Conservation (phyloP, 495 filamentous ascomycete genomes). For the Articulospora tetracladia region DNA sequence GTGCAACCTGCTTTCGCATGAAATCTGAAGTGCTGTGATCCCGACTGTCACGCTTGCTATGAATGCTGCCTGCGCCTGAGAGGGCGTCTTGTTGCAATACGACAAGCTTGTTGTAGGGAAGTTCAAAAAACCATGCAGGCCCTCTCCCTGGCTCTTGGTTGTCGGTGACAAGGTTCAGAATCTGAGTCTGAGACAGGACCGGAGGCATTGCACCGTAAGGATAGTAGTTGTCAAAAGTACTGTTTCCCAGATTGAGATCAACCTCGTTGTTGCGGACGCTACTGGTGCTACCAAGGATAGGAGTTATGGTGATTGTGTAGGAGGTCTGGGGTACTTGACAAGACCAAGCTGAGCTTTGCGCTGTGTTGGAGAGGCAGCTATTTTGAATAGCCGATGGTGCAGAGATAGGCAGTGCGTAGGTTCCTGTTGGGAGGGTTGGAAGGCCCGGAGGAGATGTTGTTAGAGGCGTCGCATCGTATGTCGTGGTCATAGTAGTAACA, state of each 20-base stretch:
- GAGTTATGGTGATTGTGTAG: constrained; percentile 14
- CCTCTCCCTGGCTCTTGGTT: constrained; percentile 58
- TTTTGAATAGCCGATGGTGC: constrained; percentile 51
- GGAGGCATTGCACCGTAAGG: constrained; percentile 76
- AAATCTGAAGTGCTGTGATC: constrained; percentile 21
- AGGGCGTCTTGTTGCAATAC: constrained; percentile 59
- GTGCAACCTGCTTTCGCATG: constrained; percentile 44
- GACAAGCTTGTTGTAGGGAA: constrained; percentile 78
- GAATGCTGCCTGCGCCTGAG: constrained; percentile 8
- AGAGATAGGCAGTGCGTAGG: constrained; percentile 55
- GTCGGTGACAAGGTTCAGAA: constrained; percentile 62
- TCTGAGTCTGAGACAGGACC: constrained; percentile 39
- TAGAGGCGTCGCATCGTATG: constrained; percentile 62
- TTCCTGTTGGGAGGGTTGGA: constrained; percentile 58
- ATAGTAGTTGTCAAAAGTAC: constrained; percentile 32
- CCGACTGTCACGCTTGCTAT: constrained; percentile 15
- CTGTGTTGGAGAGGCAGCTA: constrained; percentile 60
- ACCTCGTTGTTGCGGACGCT: constrained; percentile 18
- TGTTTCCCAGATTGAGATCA: constrained; percentile 16
- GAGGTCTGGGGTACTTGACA: constrained; percentile 38
- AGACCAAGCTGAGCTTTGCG: constrained; percentile 64
- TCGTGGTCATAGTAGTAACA: constrained; percentile 45
- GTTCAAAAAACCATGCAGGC: constrained; percentile 70
- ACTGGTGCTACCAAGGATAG: not conserved
- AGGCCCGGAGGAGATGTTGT: constrained; percentile 54